These are phyloP conservation scores for Talaromyces atroroseus DNA, from an alignment of 2,329 filamentous ascomycete species.

Conservation along the genomic window DNA sequence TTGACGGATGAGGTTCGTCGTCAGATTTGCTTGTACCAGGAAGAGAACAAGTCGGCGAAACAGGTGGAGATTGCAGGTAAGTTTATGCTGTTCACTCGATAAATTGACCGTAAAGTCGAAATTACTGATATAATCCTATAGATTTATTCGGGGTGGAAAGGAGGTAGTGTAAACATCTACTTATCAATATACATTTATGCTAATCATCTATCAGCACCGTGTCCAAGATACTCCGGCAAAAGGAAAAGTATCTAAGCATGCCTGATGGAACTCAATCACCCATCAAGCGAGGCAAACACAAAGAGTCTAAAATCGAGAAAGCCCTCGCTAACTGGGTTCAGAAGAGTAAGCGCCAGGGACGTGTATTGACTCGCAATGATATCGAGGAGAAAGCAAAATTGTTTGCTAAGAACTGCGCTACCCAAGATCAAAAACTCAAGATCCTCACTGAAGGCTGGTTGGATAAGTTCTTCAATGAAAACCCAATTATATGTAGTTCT, in stretches of 20 bases:
- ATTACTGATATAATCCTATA: constrained; percentile 29
- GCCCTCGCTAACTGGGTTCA: constrained; percentile 81
- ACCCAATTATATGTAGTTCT: constrained; percentile 49
- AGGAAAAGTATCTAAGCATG: constrained; percentile 86
- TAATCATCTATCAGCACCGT: constrained; percentile 65
- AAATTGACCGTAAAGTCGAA: no score
- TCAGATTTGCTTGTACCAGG: constrained; percentile 88
- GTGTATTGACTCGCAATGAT: constrained; percentile 68
- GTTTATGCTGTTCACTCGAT: no score
- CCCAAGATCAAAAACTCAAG: constrained; percentile 65
- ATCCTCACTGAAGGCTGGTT: constrained; percentile 73
- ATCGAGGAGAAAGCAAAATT: constrained; percentile 78
- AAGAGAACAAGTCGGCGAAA: constrained; percentile 82
- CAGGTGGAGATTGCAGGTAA: constrained; percentile 95
- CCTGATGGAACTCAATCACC: constrained; percentile 75
- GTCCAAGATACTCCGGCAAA: constrained; percentile 92
- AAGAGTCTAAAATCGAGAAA: constrained; percentile 84
- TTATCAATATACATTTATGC: no score
- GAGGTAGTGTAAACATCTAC: constrained; percentile 62
- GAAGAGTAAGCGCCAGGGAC: constrained; percentile 71
- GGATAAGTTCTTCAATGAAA: constrained; percentile 88
- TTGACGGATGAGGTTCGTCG: constrained; percentile 85
- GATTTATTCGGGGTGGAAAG: constrained; percentile 91
- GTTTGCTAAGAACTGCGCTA: constrained; percentile 68
- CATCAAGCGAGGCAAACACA: constrained; percentile 75